Conservation (phyloP, 2,329 filamentous ascomycete genomes). For the Penicillium occitanis region DNA sequence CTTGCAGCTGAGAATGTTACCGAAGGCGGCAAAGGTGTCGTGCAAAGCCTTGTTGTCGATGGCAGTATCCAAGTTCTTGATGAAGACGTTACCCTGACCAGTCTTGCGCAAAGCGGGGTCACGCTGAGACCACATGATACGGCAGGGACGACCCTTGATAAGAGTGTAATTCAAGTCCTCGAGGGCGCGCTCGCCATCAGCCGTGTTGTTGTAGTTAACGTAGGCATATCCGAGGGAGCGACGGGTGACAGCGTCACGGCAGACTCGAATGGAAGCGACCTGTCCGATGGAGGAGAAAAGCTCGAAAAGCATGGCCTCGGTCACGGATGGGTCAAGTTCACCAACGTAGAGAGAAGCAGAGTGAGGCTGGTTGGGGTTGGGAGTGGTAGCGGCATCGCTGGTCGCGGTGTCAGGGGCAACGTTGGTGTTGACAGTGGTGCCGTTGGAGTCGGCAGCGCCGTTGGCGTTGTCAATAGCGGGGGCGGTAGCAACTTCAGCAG, state of each 20-base stretch:
- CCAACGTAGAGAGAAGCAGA: slow-evolving; percentile 98
- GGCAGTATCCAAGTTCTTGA: slow-evolving; percentile 98
- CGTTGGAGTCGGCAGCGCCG: slow-evolving; percentile 40
- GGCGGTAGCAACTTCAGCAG: slow-evolving; percentile 73
- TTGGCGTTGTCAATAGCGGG: slow-evolving; percentile 62
- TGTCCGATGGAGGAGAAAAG: slow-evolving; percentile 99
- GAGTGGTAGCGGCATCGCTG: slow-evolving; percentile 57
- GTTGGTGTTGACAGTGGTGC: slow-evolving; percentile 71
- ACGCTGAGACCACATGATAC: slow-evolving; percentile 99
- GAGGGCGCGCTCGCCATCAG: slow-evolving; percentile 94
- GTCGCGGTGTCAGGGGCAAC: slow-evolving; percentile 40
- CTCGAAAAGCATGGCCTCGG: slow-evolving; percentile 99
- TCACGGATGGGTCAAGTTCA: slow-evolving; percentile 96
- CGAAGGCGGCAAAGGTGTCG: slow-evolving; percentile 98
- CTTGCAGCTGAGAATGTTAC: slow-evolving; percentile 99
- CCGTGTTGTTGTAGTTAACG: slow-evolving; percentile 99
- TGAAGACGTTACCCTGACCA: slow-evolving; percentile 98
- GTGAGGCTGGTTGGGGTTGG: slow-evolving; percentile 77
- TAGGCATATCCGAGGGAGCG: slow-evolving; percentile 99
- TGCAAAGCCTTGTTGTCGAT: slow-evolving; percentile 99
- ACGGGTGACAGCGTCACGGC: slow-evolving; percentile 96
- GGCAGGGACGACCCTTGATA: slow-evolving; percentile 98
- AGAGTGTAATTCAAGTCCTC: slow-evolving; percentile 99
- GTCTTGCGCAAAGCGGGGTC: slow-evolving; percentile 99
- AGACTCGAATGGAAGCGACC: slow-evolving; percentile 98